phyloP scores from a whole-genome alignment of 371 early-diverging fungal species.

The Mucor indicus region DNA sequence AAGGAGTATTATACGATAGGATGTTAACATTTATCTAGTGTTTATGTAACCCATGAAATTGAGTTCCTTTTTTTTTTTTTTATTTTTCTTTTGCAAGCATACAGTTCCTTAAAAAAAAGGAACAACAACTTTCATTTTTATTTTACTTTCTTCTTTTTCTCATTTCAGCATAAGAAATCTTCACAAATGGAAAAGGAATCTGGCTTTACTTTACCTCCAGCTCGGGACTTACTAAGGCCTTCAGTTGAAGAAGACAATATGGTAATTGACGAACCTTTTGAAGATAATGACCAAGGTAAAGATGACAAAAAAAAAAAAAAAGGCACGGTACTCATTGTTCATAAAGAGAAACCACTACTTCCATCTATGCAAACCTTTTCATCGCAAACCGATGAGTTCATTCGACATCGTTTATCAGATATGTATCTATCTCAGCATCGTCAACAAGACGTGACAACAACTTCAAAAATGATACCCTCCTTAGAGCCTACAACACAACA shows the following conservation, averaged over 20 bases:
- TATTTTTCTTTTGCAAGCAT: conserved; percentile 1
- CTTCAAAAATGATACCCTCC: conserved; percentile 11
- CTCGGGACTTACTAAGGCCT: conserved; percentile 25
- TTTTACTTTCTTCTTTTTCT: no score
- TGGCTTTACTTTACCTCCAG: conserved; percentile 23
- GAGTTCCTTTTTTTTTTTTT: conserved; percentile 7
- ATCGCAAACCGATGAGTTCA: conserved; percentile 30
- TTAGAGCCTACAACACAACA: conserved; percentile 36
- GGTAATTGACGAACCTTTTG: conserved; percentile 10
- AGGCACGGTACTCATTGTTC: not conserved
- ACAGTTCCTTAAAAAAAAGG: not conserved
- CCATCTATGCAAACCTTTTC: conserved; percentile 10
- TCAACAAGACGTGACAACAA: not conserved
- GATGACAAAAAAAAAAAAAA: not conserved
- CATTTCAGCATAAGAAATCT: no score
- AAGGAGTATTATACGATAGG: no score
- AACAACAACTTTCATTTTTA: no score
- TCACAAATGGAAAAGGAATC: not conserved
- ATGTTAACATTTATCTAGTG: no score
- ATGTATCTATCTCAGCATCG: conserved; percentile 29
- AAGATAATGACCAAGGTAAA: conserved; percentile 1
- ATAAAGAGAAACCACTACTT: not conserved
- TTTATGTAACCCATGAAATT: no score
- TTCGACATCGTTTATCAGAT: conserved; percentile 46
- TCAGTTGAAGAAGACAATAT: conserved; percentile 12